Evolutionary conservation across 257 asterid species (phyloP).

Genomic region (Solanum tarijense): DNA sequence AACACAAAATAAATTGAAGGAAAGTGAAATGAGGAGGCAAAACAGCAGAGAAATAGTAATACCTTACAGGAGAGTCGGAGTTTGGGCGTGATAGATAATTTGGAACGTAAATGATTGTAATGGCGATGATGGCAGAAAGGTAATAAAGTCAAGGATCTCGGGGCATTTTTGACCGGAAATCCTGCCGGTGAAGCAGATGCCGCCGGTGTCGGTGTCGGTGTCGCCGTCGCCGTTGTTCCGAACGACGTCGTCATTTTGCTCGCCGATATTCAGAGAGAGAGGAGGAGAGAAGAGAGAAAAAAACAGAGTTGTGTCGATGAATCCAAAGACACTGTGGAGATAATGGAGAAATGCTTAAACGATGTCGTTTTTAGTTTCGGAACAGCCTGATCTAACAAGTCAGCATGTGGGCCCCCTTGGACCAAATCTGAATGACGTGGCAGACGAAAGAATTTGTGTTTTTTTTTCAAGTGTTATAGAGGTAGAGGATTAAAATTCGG

Average conservation of each 20-base stretch:
- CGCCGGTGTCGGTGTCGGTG: neutral
- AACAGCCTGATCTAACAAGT: slow-evolving; percentile 8
- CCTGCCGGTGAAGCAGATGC: slow-evolving; percentile 28
- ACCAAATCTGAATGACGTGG: neutral
- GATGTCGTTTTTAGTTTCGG: slow-evolving; percentile 18
- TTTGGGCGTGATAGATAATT: slow-evolving; percentile 46
- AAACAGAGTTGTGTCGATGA: slow-evolving; percentile 36
- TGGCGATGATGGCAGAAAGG: slow-evolving; percentile 28
- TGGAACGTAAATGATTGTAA: slow-evolving; percentile 20
- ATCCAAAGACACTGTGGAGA: slow-evolving; percentile 27
- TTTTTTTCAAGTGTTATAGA: too few species aligned
- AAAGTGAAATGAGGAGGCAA: neutral
- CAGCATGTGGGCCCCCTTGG: slow-evolving; percentile 6
- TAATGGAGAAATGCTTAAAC: neutral
- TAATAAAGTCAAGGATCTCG: slow-evolving; percentile 26
- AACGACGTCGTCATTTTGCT: slow-evolving; percentile 59
- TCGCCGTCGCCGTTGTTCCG: slow-evolving; percentile 21
- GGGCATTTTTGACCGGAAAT: slow-evolving; percentile 31
- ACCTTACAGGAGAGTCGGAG: slow-evolving; percentile 60
- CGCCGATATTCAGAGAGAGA: neutral
- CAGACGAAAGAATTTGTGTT: neutral
- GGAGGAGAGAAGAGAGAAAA: slow-evolving; percentile 8
- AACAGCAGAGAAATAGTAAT: neutral
- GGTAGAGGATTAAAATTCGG: too few species aligned
- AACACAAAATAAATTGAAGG: neutral